A percentile compares a stretch with the other conserved stretches of the same genome.
Evolutionary conservation across 257 asterid genomes (phyloP).

Genomic region (Solanum medicagineum): DNA sequence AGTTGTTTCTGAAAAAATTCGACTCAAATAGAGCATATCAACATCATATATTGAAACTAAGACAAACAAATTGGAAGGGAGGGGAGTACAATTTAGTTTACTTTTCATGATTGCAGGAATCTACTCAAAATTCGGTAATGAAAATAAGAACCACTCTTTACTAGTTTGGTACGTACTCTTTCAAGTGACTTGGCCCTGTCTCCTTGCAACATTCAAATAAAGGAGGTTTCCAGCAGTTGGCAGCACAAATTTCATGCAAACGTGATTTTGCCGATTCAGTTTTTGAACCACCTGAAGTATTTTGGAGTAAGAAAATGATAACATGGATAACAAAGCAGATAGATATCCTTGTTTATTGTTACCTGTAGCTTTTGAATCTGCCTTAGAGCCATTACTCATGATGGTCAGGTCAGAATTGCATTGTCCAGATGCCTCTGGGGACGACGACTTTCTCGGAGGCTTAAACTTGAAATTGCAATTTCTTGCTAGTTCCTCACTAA

Average conservation of each 20-base stretch:
- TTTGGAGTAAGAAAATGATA: conserved; percentile 7
- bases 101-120: background rate
- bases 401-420: conserved; percentile 2
- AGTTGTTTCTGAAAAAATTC: background rate
- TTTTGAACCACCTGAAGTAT: conserved; percentile 28
- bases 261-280: conserved; percentile 52
- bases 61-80: background rate
- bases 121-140: background rate
- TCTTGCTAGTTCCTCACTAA: conserved; percentile 12
- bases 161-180: conserved; percentile 44
- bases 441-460: conserved; percentile 6
- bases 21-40: background rate
- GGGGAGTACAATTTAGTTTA: background rate
- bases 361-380: conserved; percentile 41
- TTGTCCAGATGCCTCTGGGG: conserved; percentile 14
- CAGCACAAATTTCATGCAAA: conserved; percentile 56
- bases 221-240: conserved; percentile 88
- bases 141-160: background rate
- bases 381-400: conserved; percentile 5
- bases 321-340: background rate
- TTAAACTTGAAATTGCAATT: conserved; percentile 8
- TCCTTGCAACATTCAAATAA: conserved; percentile 57
- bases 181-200: conserved; percentile 68
- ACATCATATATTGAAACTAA: background rate
- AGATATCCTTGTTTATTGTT: background rate